Evolutionary conservation across 176 grass and related monocot genomes (phyloP), one percentile per base, ranked within the genome.

Genomic region (Phoenix dactylifera): DNA sequence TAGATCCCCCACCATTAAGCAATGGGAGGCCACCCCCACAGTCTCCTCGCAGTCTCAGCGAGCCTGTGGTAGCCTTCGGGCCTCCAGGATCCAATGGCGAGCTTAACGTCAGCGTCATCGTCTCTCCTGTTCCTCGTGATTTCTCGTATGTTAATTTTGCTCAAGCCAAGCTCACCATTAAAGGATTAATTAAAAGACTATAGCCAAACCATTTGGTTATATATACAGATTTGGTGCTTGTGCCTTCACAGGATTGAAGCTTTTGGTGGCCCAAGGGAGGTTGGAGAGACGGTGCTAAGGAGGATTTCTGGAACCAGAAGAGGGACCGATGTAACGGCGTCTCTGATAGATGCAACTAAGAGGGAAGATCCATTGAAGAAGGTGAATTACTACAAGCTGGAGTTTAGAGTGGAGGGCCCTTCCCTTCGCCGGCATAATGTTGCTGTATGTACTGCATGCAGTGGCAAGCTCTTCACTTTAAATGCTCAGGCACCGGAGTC

Each of bases 81-180:
- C 87, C 93, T 4, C 93, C 87, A 0, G 93, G 87, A 50, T 91
- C 93, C 44, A 97, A 20, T 16, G 87, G 93, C 19, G 87, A 88
- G 55, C 87, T 97, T 48, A 97, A 97, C 49, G 86, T 90, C 55
- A 97, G 93, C 64, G 78, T 98, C 65, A 88, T 98, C 9, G 84
- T 88, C 1, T 88, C 93, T 25, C 53, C 78, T 15, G 87, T 98
- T 4, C 84, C 87, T 7, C 76, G 59, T 52, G 84, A 98, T 30
- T 98, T 98, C 66, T 82, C 66, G 92, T 92, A 79, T 26, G 79
- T 74, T 54, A 16, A 44, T 12, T 44, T 44, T 44, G 7, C 35
- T 44, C 12, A 44, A 44, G 35, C 35, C 35, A 44, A 44, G 12
- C 28, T 30, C 28, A 30, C 35, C 35, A 44, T 44, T 44, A 44